Evolutionary conservation across 1,284 basidiomycete species (phyloP).

Genomic region (Macrocystidia cucumis): DNA sequence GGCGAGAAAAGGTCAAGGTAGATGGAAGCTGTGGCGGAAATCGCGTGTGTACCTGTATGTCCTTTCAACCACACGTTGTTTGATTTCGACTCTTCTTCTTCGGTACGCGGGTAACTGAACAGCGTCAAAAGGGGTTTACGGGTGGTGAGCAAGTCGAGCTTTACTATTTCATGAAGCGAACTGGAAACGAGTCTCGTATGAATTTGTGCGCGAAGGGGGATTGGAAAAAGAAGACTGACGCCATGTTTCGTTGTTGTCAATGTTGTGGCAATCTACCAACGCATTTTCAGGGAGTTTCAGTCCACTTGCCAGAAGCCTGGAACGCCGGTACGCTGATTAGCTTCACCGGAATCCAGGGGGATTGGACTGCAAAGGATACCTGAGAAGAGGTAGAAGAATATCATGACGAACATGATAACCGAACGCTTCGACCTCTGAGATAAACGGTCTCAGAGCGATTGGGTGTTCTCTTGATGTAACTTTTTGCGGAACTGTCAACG

Average conservation of each 20-base stretch:
- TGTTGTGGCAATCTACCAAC: conserved; percentile 43
- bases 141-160: background rate
- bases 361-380: conserved; percentile 20
- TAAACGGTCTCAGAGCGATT: conserved; percentile 38
- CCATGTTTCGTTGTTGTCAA: conserved; percentile 34
- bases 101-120: conserved; percentile 17
- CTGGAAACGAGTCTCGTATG: conserved; percentile 19
- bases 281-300: conserved; percentile 54
- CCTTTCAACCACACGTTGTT: conserved; percentile 49
- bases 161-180: conserved; percentile 43
- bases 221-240: conserved; percentile 29
- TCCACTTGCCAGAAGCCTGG: conserved; percentile 45
- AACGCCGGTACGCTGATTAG: background rate
- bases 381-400: conserved; percentile 40
- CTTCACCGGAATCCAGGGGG: background rate
- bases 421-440: conserved; percentile 51
- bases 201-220: background rate
- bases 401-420: conserved; percentile 39
- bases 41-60: conserved; percentile 33
- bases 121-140: background rate
- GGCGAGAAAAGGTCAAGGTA: too few relatives aligned
- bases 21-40: too few relatives aligned
- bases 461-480: conserved; percentile 37
- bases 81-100: conserved; percentile 40
- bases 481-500: background rate